phyloP scores from a whole-genome alignment of 306 rosid species.

The Carpinus fangiana region DNA sequence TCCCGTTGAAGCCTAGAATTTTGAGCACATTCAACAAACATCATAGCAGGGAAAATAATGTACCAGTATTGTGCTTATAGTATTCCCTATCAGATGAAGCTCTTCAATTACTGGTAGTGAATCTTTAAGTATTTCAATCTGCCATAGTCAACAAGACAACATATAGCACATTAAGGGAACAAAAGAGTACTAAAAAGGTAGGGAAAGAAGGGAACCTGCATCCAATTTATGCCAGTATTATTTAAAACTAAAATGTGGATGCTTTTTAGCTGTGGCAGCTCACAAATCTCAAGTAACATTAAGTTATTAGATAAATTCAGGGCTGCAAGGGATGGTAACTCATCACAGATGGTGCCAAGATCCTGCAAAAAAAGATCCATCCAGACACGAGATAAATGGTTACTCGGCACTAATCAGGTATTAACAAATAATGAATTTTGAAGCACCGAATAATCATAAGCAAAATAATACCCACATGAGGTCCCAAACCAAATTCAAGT shows the following conservation, averaged over 20 bases:
- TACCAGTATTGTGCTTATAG: constrained; percentile 69
- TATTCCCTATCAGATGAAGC: constrained; percentile 85
- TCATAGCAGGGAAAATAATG: constrained; percentile 21
- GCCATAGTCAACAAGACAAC: constrained; percentile 35
- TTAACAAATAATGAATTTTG: neutral
- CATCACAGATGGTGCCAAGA: constrained; percentile 72
- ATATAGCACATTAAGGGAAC: constrained; percentile 24
- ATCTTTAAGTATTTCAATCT: constrained; percentile 72
- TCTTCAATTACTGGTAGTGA: constrained; percentile 77
- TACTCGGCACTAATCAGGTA: constrained; percentile 10
- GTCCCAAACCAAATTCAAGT: neutral
- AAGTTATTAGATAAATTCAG: constrained; percentile 75
- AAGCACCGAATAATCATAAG: neutral
- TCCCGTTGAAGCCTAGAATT: constrained; percentile 7
- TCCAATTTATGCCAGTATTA: constrained; percentile 72
- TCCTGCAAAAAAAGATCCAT: constrained; percentile 63
- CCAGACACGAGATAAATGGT: constrained; percentile 22
- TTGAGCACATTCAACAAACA: constrained; percentile 16
- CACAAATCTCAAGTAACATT: constrained; percentile 54
- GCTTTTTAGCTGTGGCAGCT: constrained; percentile 52
- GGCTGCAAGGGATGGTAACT: constrained; percentile 59
- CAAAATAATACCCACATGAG: neutral
- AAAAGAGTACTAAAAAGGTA: neutral
- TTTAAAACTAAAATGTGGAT: constrained; percentile 72
- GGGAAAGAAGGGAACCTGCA: constrained; percentile 50